Evolutionary conservation across 2,329 filamentous ascomycete genomes (phyloP).

Genomic region (Exophiala spinifera): DNA sequence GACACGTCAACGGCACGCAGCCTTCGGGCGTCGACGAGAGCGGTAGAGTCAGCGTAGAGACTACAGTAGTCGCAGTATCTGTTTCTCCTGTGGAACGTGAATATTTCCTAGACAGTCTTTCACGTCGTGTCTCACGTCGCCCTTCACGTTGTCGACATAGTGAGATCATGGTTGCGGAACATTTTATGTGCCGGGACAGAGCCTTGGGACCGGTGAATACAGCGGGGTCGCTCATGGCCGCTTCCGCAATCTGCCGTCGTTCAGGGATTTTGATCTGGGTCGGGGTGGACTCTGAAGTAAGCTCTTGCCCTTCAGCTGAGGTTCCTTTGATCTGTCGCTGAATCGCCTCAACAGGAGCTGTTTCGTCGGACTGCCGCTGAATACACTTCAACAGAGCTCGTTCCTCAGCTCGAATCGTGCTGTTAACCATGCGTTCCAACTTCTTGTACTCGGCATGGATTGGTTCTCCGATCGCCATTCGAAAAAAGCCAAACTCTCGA

Average conservation of each 20-base stretch:
- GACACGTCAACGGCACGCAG: neutral
- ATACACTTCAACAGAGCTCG: conserved; percentile 4
- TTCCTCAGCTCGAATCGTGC: conserved; percentile 1
- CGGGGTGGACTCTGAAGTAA: neutral
- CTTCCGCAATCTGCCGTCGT: conserved; percentile 3
- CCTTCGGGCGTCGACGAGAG: neutral
- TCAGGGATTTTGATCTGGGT: conserved; percentile 1
- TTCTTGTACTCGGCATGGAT: neutral
- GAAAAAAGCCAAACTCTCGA: neutral
- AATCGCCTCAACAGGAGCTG: neutral
- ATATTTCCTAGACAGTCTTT: neutral
- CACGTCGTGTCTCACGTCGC: neutral
- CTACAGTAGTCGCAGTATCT: neutral
- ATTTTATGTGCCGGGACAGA: conserved; percentile 5
- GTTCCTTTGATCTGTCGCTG: neutral
- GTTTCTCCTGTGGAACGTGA: neutral
- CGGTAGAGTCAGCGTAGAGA: neutral
- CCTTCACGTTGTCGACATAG: neutral
- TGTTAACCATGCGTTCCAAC: conserved; percentile 4
- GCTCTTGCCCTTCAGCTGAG: neutral
- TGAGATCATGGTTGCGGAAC: conserved; percentile 1
- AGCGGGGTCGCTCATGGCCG: conserved; percentile 1
- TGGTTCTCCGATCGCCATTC: conserved; percentile 4
- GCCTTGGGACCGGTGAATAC: neutral
- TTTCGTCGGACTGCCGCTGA: conserved; percentile 2